phyloP scores from a whole-genome alignment of 371 early-diverging fungal species.

The Dinochytrium kinnereticum region DNA sequence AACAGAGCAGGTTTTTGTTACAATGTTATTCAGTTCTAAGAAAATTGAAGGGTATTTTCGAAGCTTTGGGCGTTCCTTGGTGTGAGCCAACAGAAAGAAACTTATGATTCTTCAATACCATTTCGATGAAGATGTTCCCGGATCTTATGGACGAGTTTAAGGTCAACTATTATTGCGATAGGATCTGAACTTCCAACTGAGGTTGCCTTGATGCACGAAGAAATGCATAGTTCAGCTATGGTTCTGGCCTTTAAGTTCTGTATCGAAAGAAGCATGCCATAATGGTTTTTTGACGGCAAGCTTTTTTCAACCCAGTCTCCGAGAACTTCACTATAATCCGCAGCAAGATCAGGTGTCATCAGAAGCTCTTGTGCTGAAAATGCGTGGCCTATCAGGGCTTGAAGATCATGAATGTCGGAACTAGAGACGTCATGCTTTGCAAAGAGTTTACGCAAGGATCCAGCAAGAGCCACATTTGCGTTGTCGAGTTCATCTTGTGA shows the following conservation, averaged over 20 bases:
- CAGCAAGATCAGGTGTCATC: neutral
- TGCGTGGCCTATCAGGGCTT: neutral
- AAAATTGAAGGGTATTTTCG: constrained; percentile 29
- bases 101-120: constrained; percentile 1
- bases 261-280: neutral
- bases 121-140: neutral
- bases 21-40: neutral
- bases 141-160: no score
- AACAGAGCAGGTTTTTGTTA: constrained; percentile 25
- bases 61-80: constrained; percentile 33
- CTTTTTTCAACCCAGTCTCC: neutral
- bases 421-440: neutral
- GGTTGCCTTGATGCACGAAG: neutral
- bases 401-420: neutral
- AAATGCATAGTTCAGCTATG: neutral
- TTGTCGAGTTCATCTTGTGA: no score
- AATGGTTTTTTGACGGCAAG: neutral
- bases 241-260: neutral
- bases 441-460: no score
- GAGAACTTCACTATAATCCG: neutral
- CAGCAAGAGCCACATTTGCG: no score
- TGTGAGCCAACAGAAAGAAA: constrained; percentile 27
- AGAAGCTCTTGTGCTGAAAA: neutral
- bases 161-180: neutral
- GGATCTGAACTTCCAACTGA: neutral